These are phyloP conservation scores for Talaromyces sp. DNA, from an alignment of 2,329 filamentous ascomycete species.

Conservation along the genomic window DNA sequence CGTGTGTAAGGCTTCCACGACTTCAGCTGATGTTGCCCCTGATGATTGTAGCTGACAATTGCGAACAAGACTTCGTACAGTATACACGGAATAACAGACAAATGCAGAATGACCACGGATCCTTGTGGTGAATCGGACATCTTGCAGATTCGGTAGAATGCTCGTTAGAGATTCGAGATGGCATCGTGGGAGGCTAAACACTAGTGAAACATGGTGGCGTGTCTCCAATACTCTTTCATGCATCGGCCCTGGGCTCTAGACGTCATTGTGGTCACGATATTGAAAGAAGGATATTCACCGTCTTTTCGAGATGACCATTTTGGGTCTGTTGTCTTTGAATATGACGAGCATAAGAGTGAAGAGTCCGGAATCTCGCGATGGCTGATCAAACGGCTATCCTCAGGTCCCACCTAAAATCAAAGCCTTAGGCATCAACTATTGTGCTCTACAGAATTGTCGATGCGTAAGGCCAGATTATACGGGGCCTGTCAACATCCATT, in stretches of 20 bases:
- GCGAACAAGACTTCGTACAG: no score
- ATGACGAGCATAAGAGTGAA: not conserved
- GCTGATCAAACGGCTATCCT: not conserved
- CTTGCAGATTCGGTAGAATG: not conserved
- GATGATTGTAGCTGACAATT: not conserved
- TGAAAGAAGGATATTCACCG: not conserved
- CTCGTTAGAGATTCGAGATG: not conserved
- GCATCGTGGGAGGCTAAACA: slow-evolving; percentile 15
- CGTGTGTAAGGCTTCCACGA: not conserved
- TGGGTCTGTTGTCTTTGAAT: not conserved
- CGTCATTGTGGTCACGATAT: not conserved
- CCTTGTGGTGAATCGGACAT: not conserved
- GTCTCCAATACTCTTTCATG: slow-evolving; percentile 6
- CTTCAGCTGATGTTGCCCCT: not conserved
- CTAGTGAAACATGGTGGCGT: slow-evolving; percentile 20
- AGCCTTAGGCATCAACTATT: not conserved
- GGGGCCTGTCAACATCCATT: no score
- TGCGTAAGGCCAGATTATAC: no score
- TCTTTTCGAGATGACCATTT: not conserved
- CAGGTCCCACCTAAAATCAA: not conserved
- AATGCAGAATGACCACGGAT: not conserved
- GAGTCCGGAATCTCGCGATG: not conserved
- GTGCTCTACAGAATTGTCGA: not conserved
- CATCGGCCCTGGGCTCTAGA: not conserved
- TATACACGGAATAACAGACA: not conserved